Evolutionary conservation across 768 basidiomycete species (phyloP).

Genomic region (Mrakia blollopis): DNA sequence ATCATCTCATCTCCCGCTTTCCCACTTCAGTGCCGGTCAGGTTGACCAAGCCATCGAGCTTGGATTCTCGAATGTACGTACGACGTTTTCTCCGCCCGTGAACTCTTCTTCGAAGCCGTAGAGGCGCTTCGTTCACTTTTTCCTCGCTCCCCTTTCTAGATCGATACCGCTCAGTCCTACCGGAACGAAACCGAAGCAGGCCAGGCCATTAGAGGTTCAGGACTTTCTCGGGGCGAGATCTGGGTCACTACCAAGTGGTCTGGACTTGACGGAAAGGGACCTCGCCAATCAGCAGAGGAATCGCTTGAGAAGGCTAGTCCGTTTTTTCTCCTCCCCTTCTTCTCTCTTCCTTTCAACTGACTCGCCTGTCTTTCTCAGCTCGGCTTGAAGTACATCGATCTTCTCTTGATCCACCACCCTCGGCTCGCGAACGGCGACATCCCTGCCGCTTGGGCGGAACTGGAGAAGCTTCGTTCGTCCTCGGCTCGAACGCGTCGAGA

Average conservation of each 20-base stretch:
- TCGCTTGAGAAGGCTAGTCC: conserved; percentile 49
- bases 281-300: conserved; percentile 50
- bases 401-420: conserved; percentile 63
- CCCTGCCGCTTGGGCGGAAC: conserved; percentile 51
- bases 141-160: conserved; percentile 45
- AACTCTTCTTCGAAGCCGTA: conserved; percentile 45
- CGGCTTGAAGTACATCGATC: conserved; percentile 57
- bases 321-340: not conserved
- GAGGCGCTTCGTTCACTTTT: not conserved
- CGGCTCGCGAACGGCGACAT: conserved; percentile 33
- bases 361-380: conserved; percentile 48
- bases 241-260: conserved; percentile 37
- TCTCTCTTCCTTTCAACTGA: not conserved
- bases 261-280: conserved; percentile 47
- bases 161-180: conserved; percentile 51
- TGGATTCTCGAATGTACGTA: conserved; percentile 50
- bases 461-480: conserved; percentile 56
- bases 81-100: no score
- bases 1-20: not conserved
- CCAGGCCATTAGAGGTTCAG: conserved; percentile 44
- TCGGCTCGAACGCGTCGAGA: not conserved
- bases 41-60: conserved; percentile 26
- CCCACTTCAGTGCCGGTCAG: conserved; percentile 4
- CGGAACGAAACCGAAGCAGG: conserved; percentile 50
- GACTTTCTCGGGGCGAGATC: conserved; percentile 44